These are phyloP conservation scores for Vitis rotundifolia DNA, from an alignment of 164 flowering plant species.

Conservation along the genomic window DNA sequence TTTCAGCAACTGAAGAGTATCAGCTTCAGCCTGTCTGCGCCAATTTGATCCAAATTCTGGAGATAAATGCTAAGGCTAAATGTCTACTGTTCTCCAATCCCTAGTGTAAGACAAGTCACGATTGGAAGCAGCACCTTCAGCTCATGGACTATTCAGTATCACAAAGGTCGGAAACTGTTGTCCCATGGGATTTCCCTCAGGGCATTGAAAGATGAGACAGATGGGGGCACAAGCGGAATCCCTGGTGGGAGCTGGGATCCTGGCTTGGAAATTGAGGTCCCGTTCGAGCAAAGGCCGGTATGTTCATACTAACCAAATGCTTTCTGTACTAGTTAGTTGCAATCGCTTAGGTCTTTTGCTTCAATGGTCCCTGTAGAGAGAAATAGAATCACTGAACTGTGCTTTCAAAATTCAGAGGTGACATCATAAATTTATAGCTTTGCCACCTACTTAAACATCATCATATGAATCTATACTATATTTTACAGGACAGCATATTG, in stretches of 20 bases:
- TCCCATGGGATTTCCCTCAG: constrained; percentile 22
- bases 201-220: constrained; percentile 65
- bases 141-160: constrained; percentile 25
- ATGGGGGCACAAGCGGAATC: constrained; percentile 56
- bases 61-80: constrained; percentile 63
- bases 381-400: neutral
- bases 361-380: neutral
- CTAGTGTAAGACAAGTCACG: constrained; percentile 27
- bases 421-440: neutral
- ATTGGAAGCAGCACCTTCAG: constrained; percentile 15
- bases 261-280: constrained; percentile 87
- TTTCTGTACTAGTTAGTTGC: neutral
- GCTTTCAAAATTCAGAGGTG: too few species aligned
- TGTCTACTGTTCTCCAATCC: constrained; percentile 40
- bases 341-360: too few species aligned
- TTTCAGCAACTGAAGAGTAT: too few species aligned
- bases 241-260: constrained; percentile 65
- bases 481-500: too few species aligned
- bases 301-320: constrained; percentile 5
- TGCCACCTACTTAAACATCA: too few species aligned
- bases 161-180: constrained; percentile 7
- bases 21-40: neutral
- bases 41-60: constrained; percentile 9
- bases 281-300: constrained; percentile 95
- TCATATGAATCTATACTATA: too few species aligned